Evolutionary conservation across 495 filamentous ascomycete genomes (phyloP).

Genomic region (Rusavskia elegans): DNA sequence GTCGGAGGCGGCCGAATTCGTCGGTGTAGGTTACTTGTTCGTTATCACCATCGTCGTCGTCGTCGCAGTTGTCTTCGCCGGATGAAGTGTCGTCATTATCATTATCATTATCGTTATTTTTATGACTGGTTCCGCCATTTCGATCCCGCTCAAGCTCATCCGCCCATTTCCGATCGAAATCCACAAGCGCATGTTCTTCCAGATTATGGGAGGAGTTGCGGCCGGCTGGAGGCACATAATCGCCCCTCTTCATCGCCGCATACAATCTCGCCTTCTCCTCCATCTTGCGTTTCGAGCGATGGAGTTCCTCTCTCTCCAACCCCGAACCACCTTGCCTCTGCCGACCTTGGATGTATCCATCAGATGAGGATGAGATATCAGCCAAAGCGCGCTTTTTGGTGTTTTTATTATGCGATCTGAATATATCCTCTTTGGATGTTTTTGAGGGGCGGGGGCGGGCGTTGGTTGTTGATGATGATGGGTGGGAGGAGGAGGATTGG

Average conservation of each 20-base stretch:
- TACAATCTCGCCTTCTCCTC: slow-evolving; percentile 78
- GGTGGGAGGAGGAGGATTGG: slow-evolving; percentile 23
- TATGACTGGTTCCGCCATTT: slow-evolving; percentile 1
- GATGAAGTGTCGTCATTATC: slow-evolving; percentile 20
- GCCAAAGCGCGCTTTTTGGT: slow-evolving; percentile 45
- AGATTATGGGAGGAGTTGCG: slow-evolving; percentile 12
- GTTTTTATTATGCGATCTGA: slow-evolving; percentile 54
- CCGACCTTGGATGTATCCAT: slow-evolving; percentile 4
- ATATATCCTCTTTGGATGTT: slow-evolving; percentile 47
- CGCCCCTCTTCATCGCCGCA: slow-evolving; percentile 65
- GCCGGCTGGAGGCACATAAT: slow-evolving; percentile 28
- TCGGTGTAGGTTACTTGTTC: slow-evolving; percentile 63
- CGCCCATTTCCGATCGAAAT: slow-evolving; percentile 92
- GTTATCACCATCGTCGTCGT: slow-evolving; percentile 19
- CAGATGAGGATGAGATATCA: slow-evolving; percentile 27
- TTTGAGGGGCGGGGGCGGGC: slow-evolving; percentile 54
- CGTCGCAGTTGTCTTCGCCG: slow-evolving; percentile 26
- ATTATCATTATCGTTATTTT: slow-evolving; percentile 10
- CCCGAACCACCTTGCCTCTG: slow-evolving; percentile 21
- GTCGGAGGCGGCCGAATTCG: slow-evolving; percentile 70
- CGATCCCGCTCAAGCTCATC: slow-evolving; percentile 28
- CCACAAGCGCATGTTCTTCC: slow-evolving; percentile 44
- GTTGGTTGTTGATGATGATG: slow-evolving; percentile 16
- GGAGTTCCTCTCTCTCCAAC: slow-evolving; percentile 28
- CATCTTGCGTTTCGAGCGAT: slow-evolving; percentile 60